Base-by-base conservation (phyloP, 2,329 filamentous ascomycete genomes). In the Colletotrichum graminicola region DNA sequence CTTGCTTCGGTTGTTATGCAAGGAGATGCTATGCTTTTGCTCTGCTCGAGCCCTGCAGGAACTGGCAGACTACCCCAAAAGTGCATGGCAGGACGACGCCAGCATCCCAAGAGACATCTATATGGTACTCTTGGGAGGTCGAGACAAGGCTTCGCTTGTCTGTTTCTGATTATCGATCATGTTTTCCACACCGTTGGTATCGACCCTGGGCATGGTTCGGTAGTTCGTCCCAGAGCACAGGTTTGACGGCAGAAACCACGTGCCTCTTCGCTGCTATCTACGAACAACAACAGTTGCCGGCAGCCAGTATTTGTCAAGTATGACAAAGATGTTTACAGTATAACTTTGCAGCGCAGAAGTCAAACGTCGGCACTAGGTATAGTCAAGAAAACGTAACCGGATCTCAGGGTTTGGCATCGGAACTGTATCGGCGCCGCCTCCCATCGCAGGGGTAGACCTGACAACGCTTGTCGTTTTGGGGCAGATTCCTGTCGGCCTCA, bases 151-250 rank as follows among this genome's bases (percentile, higher is more conserved):
- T 23, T 65, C 54, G 60, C 60, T 34, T 60, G 26, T 52, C 54
- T n/a, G 45, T 59, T 55, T 65, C 12, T 56, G 29, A 43, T 55
- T 55, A 66, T 36, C 54, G 66, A 72, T 70, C 65, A 32, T 11
- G 26, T 39, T 54, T 43, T n/a, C 51, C 60, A 45, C 32, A 47
- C 26, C 29, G n/a, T 41, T 62, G 63, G 64, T 45, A 59, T 45
- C 52, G 57, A 45, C 57, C 45, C 43, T 26, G 59, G 34, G 39
- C 21, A 57, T 26, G 34, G 54, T 18, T 26, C 43, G 49, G 47
- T 26, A 64, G 69, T 69, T 71, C 69, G 39, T 71, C 59, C 59
- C 59, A 68, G 56, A n/a, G 23, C 56, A n/a, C 45, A 29, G 29
- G 34, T 39, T 52, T 62, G 21, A 47, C 32, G 43, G 32, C 45